A percentile compares a stretch with the other conserved stretches of the same genome.
Evolutionary conservation across 768 basidiomycete genomes (phyloP).

Genomic region (Suillus occidentalis): DNA sequence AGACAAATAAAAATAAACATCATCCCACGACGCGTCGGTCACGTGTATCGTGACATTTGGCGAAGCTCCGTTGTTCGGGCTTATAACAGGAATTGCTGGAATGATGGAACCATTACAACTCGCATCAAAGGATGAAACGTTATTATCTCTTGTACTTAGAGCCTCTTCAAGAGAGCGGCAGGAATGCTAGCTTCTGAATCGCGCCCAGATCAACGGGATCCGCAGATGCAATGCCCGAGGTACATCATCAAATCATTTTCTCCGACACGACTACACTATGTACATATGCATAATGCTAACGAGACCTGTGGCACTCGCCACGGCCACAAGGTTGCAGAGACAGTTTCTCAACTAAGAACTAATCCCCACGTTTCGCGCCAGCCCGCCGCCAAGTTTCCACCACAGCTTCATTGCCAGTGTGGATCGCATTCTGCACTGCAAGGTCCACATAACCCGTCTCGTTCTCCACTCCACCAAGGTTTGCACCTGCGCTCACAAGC

Average conservation of each 20-base stretch:
- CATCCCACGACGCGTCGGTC: conserved; percentile 7
- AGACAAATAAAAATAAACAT: background rate
- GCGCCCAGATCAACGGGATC: background rate
- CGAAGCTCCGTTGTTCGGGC: background rate
- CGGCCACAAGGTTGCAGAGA: background rate
- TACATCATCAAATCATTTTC: background rate
- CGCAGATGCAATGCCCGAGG: background rate
- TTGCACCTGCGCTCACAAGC: conserved; percentile 73
- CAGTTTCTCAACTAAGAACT: background rate
- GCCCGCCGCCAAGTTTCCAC: conserved; percentile 58
- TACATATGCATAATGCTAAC: background rate
- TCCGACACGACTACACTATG: background rate
- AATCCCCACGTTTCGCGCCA: conserved; percentile 30
- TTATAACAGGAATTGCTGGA: background rate
- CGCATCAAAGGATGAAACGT: background rate
- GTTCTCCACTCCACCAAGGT: conserved; percentile 65
- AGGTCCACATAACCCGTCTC: conserved; percentile 56
- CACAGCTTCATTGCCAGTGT: conserved; percentile 42
- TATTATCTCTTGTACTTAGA: background rate
- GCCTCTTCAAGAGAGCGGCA: background rate
- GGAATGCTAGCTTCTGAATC: background rate
- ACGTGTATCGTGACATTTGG: background rate
- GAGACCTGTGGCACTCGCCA: background rate
- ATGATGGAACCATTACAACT: background rate
- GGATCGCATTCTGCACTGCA: conserved; percentile 39